These are phyloP conservation scores for Antitrichia curtipendula DNA, from an alignment of 225 moss, liverwort and hornwort species.

Conservation along the genomic window DNA sequence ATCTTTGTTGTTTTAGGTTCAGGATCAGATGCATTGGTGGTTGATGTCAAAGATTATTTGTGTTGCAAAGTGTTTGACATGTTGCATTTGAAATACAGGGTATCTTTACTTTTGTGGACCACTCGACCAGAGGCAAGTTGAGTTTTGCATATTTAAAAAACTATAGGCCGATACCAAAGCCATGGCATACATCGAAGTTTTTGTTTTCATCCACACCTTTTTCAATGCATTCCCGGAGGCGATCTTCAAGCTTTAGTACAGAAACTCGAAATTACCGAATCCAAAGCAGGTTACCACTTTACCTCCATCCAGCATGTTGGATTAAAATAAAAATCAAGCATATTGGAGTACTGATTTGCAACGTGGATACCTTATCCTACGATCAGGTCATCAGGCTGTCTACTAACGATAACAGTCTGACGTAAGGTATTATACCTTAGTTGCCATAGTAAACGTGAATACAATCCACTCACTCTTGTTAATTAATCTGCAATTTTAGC, in stretches of 20 bases:
- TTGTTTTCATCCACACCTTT: slow-evolving; percentile 6
- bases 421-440: not conserved
- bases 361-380: not conserved
- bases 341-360: not conserved
- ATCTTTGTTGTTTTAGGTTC: not conserved
- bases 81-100: slow-evolving; percentile 36
- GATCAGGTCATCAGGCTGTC: not conserved
- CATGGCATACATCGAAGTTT: not conserved
- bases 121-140: slow-evolving; percentile 54
- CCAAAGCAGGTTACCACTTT: slow-evolving; percentile 14
- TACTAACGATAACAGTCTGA: not conserved
- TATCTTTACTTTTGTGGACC: slow-evolving; percentile 67
- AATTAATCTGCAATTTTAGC: not conserved
- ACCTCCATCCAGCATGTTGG: not conserved
- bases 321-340: not conserved
- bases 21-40: not conserved
- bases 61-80: not conserved
- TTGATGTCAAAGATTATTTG: not conserved
- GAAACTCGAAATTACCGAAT: slow-evolving; percentile 9
- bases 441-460: not conserved
- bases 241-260: not conserved
- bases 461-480: not conserved
- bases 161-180: slow-evolving; percentile 14
- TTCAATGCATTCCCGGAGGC: slow-evolving; percentile 2
- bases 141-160: slow-evolving; percentile 68